phyloP scores from a whole-genome alignment of 768 basidiomycete species.

The Calocera cornea region DNA sequence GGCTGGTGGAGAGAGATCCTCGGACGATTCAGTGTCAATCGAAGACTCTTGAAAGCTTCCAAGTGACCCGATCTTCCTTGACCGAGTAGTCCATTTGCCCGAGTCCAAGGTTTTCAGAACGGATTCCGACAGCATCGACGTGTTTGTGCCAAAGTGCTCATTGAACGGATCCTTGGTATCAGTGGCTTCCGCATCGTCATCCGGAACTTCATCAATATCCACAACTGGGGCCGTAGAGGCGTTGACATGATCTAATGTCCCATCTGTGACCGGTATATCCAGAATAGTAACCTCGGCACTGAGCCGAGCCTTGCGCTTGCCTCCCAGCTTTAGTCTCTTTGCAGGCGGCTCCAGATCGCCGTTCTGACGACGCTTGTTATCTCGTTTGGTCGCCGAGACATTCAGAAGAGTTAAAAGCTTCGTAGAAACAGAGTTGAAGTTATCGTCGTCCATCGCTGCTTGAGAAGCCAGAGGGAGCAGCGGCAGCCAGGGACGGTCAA shows the following conservation, averaged over 20 bases:
- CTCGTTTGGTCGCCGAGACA: slow-evolving; percentile 64
- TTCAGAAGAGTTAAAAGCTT: slow-evolving; percentile 79
- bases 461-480: background rate
- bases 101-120: slow-evolving; percentile 42
- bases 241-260: slow-evolving; percentile 7
- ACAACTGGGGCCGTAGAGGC: background rate
- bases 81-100: slow-evolving; percentile 41
- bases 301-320: slow-evolving; percentile 22
- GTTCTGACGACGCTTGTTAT: slow-evolving; percentile 16
- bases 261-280: slow-evolving; percentile 4
- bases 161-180: background rate
- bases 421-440: slow-evolving; percentile 40
- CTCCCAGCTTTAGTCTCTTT: slow-evolving; percentile 34
- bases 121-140: slow-evolving; percentile 15
- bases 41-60: slow-evolving; percentile 41
- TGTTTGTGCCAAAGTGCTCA: slow-evolving; percentile 3
- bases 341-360: slow-evolving; percentile 11
- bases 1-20: slow-evolving; percentile 18
- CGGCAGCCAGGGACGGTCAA: background rate
- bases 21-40: slow-evolving; percentile 29
- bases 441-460: slow-evolving; percentile 7
- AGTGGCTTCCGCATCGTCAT: slow-evolving; percentile 10
- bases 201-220: slow-evolving; percentile 13
- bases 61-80: slow-evolving; percentile 41
- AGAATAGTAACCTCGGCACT: background rate